Conservation (phyloP, 2,329 filamentous ascomycete genomes). For the Penicillium sp. region DNA sequence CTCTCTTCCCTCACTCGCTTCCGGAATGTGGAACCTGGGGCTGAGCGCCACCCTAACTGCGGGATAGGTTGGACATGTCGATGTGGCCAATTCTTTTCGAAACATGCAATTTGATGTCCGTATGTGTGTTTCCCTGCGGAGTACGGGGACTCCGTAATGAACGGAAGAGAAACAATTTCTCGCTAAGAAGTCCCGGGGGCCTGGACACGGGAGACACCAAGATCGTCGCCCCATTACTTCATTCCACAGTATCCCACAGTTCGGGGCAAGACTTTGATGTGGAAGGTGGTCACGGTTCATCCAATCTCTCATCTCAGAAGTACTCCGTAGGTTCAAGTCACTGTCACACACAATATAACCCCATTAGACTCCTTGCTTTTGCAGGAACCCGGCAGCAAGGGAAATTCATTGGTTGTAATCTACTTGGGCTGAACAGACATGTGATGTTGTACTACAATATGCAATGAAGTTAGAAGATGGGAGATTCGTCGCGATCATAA, state of each 20-base stretch:
- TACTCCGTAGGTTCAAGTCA: neutral
- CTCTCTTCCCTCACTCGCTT: slow-evolving; percentile 6
- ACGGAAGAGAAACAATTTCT: neutral
- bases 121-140: neutral
- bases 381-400: neutral
- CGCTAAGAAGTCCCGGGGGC: slow-evolving; percentile 4
- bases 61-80: neutral
- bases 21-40: slow-evolving; percentile 18
- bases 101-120: neutral
- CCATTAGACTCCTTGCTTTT: neutral
- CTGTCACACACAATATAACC: neutral
- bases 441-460: neutral
- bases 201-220: slow-evolving; percentile 13
- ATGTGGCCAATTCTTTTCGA: neutral
- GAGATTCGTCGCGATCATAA: neutral
- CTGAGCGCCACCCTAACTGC: slow-evolving; percentile 16
- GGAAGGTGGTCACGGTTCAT: neutral
- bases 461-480: neutral
- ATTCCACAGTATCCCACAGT: slow-evolving; percentile 4
- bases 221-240: slow-evolving; percentile 7
- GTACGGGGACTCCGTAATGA: neutral
- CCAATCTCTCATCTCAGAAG: neutral
- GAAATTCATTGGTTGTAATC: neutral
- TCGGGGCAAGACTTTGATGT: neutral
- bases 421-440: neutral